Evolutionary conservation across 2,329 filamentous ascomycete species (phyloP).

Genomic region (Colletotrichum higginsianum): DNA sequence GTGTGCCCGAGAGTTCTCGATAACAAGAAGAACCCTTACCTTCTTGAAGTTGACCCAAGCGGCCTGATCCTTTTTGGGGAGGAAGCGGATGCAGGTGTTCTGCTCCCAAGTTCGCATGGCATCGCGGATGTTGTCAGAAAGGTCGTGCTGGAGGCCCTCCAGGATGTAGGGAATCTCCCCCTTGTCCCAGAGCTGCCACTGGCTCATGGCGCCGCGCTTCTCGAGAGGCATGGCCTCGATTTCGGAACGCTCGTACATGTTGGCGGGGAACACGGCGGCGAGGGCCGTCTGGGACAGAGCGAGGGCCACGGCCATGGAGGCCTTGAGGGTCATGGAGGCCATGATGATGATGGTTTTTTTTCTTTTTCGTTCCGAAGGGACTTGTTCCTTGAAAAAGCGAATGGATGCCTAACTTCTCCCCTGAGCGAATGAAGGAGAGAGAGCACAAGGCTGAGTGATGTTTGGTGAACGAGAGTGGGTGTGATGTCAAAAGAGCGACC

Average conservation of each 20-base stretch:
- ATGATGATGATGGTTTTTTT: neutral
- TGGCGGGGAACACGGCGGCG: neutral
- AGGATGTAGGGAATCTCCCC: slow-evolving; percentile 16
- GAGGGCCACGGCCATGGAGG: slow-evolving; percentile 10
- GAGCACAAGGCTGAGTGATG: neutral
- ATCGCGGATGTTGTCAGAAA: slow-evolving; percentile 14
- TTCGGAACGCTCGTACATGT: slow-evolving; percentile 15
- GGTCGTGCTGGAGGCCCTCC: slow-evolving; percentile 14
- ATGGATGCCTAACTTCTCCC: no score
- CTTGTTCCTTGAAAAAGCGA: no score
- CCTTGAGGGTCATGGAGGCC: neutral
- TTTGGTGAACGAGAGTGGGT: neutral
- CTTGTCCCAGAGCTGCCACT: neutral
- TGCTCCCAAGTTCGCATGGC: slow-evolving; percentile 27
- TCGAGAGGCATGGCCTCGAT: slow-evolving; percentile 19
- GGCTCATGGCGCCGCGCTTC: slow-evolving; percentile 15
- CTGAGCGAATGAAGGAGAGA: neutral
- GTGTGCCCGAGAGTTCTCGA: no score
- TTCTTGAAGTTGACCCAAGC: slow-evolving; percentile 25
- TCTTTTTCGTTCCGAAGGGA: neutral
- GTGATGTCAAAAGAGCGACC: neutral
- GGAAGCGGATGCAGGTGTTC: slow-evolving; percentile 21
- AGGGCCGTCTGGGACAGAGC: slow-evolving; percentile 8
- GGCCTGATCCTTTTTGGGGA: neutral
- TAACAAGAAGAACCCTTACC: neutral